A percentile compares a stretch with the other conserved stretches of the same genome.
phyloP scores from a whole-genome alignment of 225 moss, liverwort and hornwort species.

The Marchantia polymorpha region DNA sequence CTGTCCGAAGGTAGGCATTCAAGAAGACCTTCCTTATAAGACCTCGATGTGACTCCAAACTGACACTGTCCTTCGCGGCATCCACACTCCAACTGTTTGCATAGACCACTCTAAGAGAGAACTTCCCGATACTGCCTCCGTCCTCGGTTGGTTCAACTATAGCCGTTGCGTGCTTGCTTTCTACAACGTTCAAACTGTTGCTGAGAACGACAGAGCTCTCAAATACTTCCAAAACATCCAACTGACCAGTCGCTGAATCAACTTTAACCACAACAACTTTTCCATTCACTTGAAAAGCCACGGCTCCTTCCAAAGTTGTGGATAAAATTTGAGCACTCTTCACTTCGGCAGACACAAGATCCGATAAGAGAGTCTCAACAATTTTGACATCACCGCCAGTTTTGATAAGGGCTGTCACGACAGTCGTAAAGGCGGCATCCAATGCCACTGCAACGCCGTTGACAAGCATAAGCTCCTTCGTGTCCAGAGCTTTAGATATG shows the following conservation, averaged over 20 bases:
- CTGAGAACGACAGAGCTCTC: slow-evolving; percentile 54
- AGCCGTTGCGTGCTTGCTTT: slow-evolving; percentile 63
- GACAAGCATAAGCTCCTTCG: slow-evolving; percentile 49
- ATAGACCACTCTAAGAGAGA: slow-evolving; percentile 62
- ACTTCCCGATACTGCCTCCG: slow-evolving; percentile 40
- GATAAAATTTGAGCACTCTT: slow-evolving; percentile 52
- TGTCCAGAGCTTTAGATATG: slow-evolving; percentile 49
- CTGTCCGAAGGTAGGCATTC: slow-evolving; percentile 87
- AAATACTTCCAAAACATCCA: slow-evolving; percentile 53
- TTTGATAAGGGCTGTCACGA: slow-evolving; percentile 54
- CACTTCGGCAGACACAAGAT: slow-evolving; percentile 46
- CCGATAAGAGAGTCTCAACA: slow-evolving; percentile 59
- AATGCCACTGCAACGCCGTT: slow-evolving; percentile 67
- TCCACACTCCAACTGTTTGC: slow-evolving; percentile 55
- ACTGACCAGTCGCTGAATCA: slow-evolving; percentile 56
- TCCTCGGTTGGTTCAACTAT: slow-evolving; percentile 54
- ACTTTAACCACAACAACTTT: slow-evolving; percentile 61
- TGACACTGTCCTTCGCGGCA: slow-evolving; percentile 67
- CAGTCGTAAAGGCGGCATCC: slow-evolving; percentile 43
- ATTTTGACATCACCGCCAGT: slow-evolving; percentile 36
- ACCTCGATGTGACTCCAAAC: slow-evolving; percentile 70
- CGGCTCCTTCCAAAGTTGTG: slow-evolving; percentile 65
- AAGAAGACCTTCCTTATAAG: slow-evolving; percentile 66
- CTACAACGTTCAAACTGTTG: slow-evolving; percentile 74
- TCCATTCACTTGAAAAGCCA: slow-evolving; percentile 63